Evolutionary conservation across 257 asterid species (phyloP).

Genomic region (Sherardia arvensis): DNA sequence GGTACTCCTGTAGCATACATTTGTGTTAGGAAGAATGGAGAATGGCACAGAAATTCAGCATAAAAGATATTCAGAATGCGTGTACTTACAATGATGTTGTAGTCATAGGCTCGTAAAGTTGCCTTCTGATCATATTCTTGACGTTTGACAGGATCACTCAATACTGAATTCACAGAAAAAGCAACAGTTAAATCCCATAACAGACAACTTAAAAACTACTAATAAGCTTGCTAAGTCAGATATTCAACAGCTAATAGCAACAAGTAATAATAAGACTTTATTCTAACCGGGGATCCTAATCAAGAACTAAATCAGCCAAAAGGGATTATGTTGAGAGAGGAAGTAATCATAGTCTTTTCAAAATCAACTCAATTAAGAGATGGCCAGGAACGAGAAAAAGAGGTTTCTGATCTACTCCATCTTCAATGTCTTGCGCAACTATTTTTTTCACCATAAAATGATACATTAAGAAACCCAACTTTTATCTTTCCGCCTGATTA

Average conservation of each 20-base stretch:
- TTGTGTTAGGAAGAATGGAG: not conserved
- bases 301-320: not conserved
- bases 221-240: not conserved
- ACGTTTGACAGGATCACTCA: slow-evolving; percentile 83
- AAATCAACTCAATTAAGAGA: not conserved
- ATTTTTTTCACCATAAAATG: not conserved
- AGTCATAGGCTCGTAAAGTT: slow-evolving; percentile 47
- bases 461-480: not conserved
- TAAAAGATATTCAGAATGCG: not conserved
- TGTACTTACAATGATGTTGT: slow-evolving; percentile 47
- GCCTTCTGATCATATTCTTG: slow-evolving; percentile 82
- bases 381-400: not conserved
- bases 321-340: not conserved
- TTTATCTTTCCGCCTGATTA: not conserved
- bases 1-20: slow-evolving; percentile 62
- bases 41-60: not conserved
- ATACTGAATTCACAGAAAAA: slow-evolving; percentile 41
- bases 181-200: not conserved
- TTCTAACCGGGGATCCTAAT: not conserved
- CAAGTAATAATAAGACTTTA: not conserved
- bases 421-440: no score
- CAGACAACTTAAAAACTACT: not conserved
- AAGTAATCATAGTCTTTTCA: not conserved
- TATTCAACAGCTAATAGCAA: not conserved
- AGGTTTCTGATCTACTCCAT: not conserved